phyloP scores from a whole-genome alignment of 2,329 filamentous ascomycete species.

The Moelleriella libera region DNA sequence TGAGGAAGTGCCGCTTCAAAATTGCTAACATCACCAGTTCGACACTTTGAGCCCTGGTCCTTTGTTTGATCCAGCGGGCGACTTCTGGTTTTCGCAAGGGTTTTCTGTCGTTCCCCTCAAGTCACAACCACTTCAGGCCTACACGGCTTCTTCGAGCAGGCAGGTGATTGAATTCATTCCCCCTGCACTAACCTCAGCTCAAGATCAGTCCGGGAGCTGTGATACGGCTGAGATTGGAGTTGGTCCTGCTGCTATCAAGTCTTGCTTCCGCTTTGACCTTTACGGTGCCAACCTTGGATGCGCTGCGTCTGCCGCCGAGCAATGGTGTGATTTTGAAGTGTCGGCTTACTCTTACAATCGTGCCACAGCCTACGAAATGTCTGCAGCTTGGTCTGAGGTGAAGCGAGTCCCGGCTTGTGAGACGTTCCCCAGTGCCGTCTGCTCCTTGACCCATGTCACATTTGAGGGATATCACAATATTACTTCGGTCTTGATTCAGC shows the following conservation, averaged over 20 bases:
- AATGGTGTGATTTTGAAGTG: conserved; percentile 26
- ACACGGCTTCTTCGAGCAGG: conserved; percentile 22
- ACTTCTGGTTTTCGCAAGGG: conserved; percentile 27
- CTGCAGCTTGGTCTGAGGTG: conserved; percentile 24
- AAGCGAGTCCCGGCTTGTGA: conserved; percentile 23
- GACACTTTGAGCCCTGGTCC: conserved; percentile 20
- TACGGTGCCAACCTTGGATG: conserved; percentile 24
- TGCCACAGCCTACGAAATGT: conserved; percentile 16
- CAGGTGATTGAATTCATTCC: conserved; percentile 26
- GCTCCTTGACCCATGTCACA: conserved; percentile 18
- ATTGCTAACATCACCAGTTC: conserved; percentile 16
- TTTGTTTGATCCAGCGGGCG: conserved; percentile 23
- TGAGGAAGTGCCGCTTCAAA: too few species aligned
- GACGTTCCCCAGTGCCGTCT: conserved; percentile 17
- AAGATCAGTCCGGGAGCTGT: conserved; percentile 7
- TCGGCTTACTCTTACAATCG: conserved; percentile 25
- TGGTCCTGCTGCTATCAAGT: conserved; percentile 19
- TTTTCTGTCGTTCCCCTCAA: conserved; percentile 23
- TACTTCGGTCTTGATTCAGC: conserved; percentile 22
- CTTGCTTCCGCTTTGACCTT: conserved; percentile 25
- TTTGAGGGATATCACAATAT: conserved; percentile 23
- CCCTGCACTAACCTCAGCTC: conserved; percentile 15
- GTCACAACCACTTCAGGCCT: conserved; percentile 16
- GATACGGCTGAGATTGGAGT: conserved; percentile 25
- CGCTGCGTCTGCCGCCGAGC: conserved; percentile 17